These are phyloP conservation scores for Populus davidiana DNA, from an alignment of 345 rosid genomes.

Conservation along the genomic window DNA sequence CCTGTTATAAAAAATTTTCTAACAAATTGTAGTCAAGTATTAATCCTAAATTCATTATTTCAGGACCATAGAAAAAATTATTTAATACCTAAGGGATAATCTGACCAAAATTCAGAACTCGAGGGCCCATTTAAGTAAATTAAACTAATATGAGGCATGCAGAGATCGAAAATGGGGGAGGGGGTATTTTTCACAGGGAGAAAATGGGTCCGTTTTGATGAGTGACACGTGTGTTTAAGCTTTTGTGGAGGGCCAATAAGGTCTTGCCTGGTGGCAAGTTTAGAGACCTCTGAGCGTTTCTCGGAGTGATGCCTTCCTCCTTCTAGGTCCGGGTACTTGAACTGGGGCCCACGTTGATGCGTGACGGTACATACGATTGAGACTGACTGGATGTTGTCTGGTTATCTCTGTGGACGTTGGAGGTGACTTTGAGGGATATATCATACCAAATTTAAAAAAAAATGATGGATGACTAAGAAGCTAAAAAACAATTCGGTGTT, in stretches of 20 bases:
- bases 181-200: not conserved
- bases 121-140: not conserved
- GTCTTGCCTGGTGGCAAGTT: slow-evolving; percentile 16
- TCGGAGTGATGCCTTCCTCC: not conserved
- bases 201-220: not conserved
- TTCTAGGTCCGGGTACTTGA: not conserved
- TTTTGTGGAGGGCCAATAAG: slow-evolving; percentile 6
- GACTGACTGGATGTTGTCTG: no score
- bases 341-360: not conserved
- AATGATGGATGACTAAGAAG: no score
- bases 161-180: not conserved
- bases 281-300: not conserved
- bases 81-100: not conserved
- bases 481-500: no score
- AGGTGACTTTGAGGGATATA: no score
- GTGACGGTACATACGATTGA: no score
- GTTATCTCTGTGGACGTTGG: no score
- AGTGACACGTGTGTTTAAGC: slow-evolving; percentile 24
- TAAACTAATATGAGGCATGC: not conserved
- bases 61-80: no score
- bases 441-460: no score
- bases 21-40: no score
- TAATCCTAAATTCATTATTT: no score
- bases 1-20: no score
- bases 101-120: not conserved